Evolutionary conservation across 208 protist species (phyloP), one percentile per base, ranked within the genome.

Genomic region (Novymonas esmeraldas): DNA sequence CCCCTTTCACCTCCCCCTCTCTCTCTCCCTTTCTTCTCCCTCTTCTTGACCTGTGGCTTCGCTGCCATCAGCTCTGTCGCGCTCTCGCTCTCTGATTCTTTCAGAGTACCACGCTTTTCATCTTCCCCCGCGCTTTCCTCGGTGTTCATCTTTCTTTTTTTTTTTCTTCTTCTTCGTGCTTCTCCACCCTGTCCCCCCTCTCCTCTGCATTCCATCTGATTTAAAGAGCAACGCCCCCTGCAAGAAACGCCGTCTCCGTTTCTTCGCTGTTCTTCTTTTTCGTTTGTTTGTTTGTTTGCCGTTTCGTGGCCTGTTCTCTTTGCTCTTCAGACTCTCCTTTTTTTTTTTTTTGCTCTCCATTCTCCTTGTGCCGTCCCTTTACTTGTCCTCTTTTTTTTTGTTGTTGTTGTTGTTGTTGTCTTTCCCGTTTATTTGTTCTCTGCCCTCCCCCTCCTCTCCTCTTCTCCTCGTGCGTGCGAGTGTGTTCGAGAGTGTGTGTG

Each of bases 371-470:
- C 33, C 20, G 50, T 24, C 22, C 33, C 24, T 28, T 38, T 42
- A 44, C 29, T 45, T 45, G 55, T 49, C 16, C 18, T 42, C 36
- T 45, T 46, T 52, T 64, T 31, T 52, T 44, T 28, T 61, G 51
- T 44, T 49, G 6, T 41, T 31, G 56, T 24, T 49, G 28, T 56
- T 36, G 18, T 31, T 48, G 29, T 45, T 16, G n/a, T 51, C 29
- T 10, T 57, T 16, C 51, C 11, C 13, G 24, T n/a, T 52, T 31
- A 50, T 18, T 13, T n/a, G 20, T 50, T 50, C 45, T 9, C 11
- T 33, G 0, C 16, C n/a, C 31, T 28, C 48, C 31, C 26, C 16
- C n/a, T 52, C 4, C 1, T 33, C 31, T 20, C 48, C 16, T 2
- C 24, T 7, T 5, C 2, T 33, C 24, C 9, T 10, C 9, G 28